Conservation (phyloP, 257 asterid species). For the Pogostemon cablin region DNA sequence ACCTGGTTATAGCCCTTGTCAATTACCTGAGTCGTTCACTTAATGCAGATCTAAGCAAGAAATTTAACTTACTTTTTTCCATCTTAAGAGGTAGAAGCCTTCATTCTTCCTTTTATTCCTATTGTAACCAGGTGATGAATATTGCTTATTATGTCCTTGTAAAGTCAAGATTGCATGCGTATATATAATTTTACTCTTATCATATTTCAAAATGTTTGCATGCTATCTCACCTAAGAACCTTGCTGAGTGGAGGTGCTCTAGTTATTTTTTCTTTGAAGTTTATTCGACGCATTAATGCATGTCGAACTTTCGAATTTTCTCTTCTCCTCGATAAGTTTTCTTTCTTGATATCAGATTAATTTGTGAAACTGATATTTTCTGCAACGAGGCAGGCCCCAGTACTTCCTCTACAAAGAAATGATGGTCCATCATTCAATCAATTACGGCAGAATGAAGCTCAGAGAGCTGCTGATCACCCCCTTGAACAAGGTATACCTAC, state of each 20-base stretch:
- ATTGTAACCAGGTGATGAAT: background rate
- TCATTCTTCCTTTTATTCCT: slow-evolving; percentile 3
- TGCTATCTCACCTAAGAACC: background rate
- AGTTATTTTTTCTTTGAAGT: slow-evolving; percentile 7
- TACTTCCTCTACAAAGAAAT: slow-evolving; percentile 57
- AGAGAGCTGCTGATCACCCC: slow-evolving; percentile 40
- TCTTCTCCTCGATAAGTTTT: background rate
- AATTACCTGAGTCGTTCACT: slow-evolving; percentile 1
- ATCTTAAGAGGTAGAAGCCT: background rate
- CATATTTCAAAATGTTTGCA: slow-evolving; percentile 11
- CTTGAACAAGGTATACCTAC: slow-evolving; percentile 54
- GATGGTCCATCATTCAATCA: slow-evolving; percentile 49
- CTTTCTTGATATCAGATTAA: slow-evolving; percentile 24
- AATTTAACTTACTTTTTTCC: background rate
- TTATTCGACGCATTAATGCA: background rate
- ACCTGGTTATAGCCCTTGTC: background rate
- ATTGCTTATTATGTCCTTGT: background rate
- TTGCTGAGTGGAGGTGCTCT: background rate
- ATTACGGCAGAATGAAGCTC: slow-evolving; percentile 45
- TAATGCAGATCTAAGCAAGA: slow-evolving; percentile 9
- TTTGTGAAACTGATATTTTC: slow-evolving; percentile 25
- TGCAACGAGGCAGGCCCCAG: slow-evolving; percentile 62
- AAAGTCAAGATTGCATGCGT: slow-evolving; percentile 1
- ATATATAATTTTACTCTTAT: background rate
- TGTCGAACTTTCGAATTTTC: background rate